Evolutionary conservation across 257 asterid species (phyloP).

Genomic region (Plantago major): DNA sequence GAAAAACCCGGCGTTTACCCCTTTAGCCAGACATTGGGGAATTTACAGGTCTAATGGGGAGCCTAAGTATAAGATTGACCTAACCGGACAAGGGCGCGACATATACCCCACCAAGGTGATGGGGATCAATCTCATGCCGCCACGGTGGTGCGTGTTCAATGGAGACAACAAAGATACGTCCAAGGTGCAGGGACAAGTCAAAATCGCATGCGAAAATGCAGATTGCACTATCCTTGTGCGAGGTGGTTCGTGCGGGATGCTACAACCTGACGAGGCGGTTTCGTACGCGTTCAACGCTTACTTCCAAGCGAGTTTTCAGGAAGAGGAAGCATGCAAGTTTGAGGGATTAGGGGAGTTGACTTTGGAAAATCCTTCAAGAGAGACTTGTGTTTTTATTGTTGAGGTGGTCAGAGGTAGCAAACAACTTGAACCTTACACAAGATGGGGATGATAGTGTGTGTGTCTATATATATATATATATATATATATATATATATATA

Average conservation of each 20-base stretch:
- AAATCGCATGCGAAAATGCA: slow-evolving; percentile 1
- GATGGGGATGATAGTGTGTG: not conserved
- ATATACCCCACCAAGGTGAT: slow-evolving; percentile 22
- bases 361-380: not conserved
- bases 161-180: not conserved
- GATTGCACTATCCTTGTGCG: slow-evolving; percentile 20
- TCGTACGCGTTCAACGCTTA: slow-evolving; percentile 28
- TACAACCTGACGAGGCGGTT: not conserved
- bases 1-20: slow-evolving; percentile 35
- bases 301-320: slow-evolving; percentile 24
- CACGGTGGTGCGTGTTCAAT: slow-evolving; percentile 34
- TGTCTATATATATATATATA: too few relatives aligned
- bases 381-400: not conserved
- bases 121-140: slow-evolving; percentile 27
- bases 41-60: slow-evolving; percentile 42
- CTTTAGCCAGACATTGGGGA: slow-evolving; percentile 57
- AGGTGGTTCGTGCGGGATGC: slow-evolving; percentile 21
- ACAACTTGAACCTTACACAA: not conserved
- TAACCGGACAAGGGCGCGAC: slow-evolving; percentile 21
- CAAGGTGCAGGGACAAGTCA: not conserved
- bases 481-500: too few relatives aligned
- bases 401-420: not conserved
- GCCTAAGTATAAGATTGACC: slow-evolving; percentile 41
- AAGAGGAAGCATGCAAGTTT: slow-evolving; percentile 22
- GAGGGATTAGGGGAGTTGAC: slow-evolving; percentile 27